Conservation (phyloP, 108 stramenopile genomes). For the Cylindrotheca fusiformis region DNA sequence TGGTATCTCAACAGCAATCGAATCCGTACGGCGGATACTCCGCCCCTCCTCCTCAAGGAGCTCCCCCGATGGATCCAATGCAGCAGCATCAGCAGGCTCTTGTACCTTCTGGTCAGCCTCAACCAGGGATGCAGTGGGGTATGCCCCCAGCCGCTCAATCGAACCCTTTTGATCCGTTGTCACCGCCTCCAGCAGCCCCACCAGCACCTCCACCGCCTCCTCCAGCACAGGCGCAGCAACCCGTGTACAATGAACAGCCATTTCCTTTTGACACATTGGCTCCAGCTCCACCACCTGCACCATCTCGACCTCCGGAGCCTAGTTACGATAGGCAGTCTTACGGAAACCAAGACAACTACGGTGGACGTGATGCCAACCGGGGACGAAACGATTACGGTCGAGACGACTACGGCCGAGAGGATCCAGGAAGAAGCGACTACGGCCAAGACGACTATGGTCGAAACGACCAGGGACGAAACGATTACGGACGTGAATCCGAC, state of each 20-base stretch:
- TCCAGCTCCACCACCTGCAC: conserved; percentile 30
- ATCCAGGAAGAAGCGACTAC: conserved; percentile 1
- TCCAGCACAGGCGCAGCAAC: conserved; percentile 27
- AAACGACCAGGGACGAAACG: too few relatives aligned
- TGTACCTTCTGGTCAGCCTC: conserved; percentile 11
- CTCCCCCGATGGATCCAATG: neutral
- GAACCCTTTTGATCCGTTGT: conserved; percentile 32
- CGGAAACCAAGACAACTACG: conserved; percentile 2
- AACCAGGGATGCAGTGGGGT: conserved; percentile 5
- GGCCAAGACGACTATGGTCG: too few relatives aligned
- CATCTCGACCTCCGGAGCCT: conserved; percentile 10
- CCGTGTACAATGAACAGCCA: conserved; percentile 1
- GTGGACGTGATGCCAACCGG: conserved; percentile 10
- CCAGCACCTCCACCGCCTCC: conserved; percentile 17
- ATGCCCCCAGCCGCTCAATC: neutral
- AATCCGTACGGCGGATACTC: conserved; percentile 33
- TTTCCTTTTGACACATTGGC: conserved; percentile 21
- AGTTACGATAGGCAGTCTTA: neutral
- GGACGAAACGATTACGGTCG: conserved; percentile 1
- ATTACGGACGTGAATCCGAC: neutral
- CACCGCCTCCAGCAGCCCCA: conserved; percentile 16
- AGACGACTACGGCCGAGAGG: neutral
- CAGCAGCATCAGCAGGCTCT: conserved; percentile 4
- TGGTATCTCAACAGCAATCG: conserved; percentile 36
- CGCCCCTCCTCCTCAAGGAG: conserved; percentile 7